These are phyloP conservation scores for Thelephora terrestris DNA, from an alignment of 1,284 basidiomycete genomes.

Conservation along the genomic window DNA sequence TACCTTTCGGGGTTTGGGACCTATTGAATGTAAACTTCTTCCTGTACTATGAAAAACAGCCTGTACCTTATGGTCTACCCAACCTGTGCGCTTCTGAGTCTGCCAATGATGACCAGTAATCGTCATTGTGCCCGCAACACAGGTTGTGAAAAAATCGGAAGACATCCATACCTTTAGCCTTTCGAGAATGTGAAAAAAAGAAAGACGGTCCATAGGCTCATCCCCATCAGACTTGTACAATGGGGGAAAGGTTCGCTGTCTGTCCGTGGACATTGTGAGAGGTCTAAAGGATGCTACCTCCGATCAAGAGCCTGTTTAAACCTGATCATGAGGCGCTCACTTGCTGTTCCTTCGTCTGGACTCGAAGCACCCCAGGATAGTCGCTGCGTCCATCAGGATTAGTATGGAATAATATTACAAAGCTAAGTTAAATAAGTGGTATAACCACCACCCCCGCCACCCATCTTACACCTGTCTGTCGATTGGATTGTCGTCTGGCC, in stretches of 20 bases:
- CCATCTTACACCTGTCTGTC: too few relatives aligned
- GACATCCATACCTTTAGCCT: constrained; percentile 62
- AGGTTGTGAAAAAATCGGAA: constrained; percentile 1
- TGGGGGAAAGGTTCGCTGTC: constrained; percentile 35
- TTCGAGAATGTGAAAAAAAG: constrained; percentile 85
- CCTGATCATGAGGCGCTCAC: too few relatives aligned
- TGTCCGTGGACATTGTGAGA: too few relatives aligned
- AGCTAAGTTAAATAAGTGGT: too few relatives aligned
- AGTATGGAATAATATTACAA: too few relatives aligned
- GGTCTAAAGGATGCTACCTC: too few relatives aligned
- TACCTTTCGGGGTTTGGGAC: constrained; percentile 76
- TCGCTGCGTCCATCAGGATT: too few relatives aligned
- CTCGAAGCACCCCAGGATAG: too few relatives aligned
- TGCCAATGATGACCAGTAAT: constrained; percentile 21
- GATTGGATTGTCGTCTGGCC: too few relatives aligned
- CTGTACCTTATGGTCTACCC: constrained; percentile 74
- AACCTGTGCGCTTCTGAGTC: constrained; percentile 93
- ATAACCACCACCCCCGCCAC: too few relatives aligned
- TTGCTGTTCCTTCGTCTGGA: too few relatives aligned
- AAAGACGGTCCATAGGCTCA: constrained; percentile 57
- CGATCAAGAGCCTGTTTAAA: too few relatives aligned
- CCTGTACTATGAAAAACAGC: constrained; percentile 2
- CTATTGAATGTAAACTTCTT: constrained; percentile 29
- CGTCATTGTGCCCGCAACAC: background rate
- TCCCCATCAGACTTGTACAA: constrained; percentile 49